Base-by-base conservation (phyloP, 2,329 filamentous ascomycete genomes). In the Neofusicoccum cordaticola region DNA sequence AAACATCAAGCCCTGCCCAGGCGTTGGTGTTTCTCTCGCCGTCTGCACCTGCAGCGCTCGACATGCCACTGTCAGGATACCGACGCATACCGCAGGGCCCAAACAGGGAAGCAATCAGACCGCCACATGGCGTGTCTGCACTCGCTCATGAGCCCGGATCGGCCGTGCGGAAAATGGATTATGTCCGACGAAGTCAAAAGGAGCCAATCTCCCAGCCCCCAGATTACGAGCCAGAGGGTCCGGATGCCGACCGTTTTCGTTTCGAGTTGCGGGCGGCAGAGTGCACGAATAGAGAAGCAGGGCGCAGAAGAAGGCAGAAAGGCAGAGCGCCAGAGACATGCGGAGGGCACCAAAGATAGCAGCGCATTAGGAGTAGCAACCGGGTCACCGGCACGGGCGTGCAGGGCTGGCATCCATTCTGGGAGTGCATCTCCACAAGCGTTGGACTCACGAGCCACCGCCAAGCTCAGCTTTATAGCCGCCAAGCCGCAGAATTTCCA, bases 401-500 rank as follows among this genome's bases (percentile, higher is more conserved):
- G n/a, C 42, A 60, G 41, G 56, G 56, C 56, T 45, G 31, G 22
- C 27, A 37, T 44, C 56, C 42, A 37, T 60, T 60, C 56, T 44
- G 56, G 56, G 56, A 47, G 27, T 35, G 11, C 15, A 37, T 37
- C 27, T 45, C 53, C 22, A 45, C 41, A 41, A 52, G 34, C 37
- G 51, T 27, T 56, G 52, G 11, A 7, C 41, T 19, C 41, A 47
- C 56, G 17, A 31, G 31, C 41, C 56, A 47, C n/a, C 41, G 56
- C 56, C 56, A 58, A 58, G 53, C 39, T 58, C 53, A 35, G 31
- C 17, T 44, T 19, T 57, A 57, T 44, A 31, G 52, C 39, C 39
- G 53, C 53, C 53, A 60, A 60, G 56, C 27, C 8, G 17, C 22
- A 12, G 56, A 47, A 60, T 60, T 47, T 60, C 56, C 41, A 44